Evolutionary conservation across 306 rosid genomes (phyloP).

Genomic region (Glycine latifolia): DNA sequence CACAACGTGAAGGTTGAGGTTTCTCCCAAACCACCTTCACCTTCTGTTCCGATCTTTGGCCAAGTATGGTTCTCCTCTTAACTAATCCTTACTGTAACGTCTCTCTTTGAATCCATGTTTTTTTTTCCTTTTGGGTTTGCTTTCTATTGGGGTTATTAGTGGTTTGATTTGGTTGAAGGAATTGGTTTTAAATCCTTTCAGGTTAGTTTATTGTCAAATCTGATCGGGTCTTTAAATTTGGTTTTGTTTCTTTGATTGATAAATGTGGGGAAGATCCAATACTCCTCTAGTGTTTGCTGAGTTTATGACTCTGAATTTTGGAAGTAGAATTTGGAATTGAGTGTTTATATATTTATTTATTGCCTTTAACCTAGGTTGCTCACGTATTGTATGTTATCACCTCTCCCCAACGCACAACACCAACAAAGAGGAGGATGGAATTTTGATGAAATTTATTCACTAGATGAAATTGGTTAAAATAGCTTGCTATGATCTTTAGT

Average conservation of each 20-base stretch:
- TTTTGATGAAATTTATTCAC: neutral
- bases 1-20: conserved; percentile 61
- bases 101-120: conserved; percentile 44
- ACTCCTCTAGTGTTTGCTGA: conserved; percentile 7
- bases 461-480: neutral
- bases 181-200: conserved; percentile 9
- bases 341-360: conserved; percentile 18
- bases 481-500: neutral
- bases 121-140: conserved; percentile 3
- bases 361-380: neutral
- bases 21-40: conserved; percentile 56
- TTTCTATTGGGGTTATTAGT: conserved; percentile 20
- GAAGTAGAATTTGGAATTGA: conserved; percentile 27
- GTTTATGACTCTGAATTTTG: conserved; percentile 34
- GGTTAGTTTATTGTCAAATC: conserved; percentile 20
- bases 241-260: conserved; percentile 3
- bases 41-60: conserved; percentile 63
- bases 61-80: conserved; percentile 55
- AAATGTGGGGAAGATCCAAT: conserved; percentile 32
- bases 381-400: neutral
- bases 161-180: conserved; percentile 12
- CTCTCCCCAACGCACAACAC: neutral
- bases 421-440: neutral
- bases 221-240: conserved; percentile 5
- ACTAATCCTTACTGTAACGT: conserved; percentile 18